Evolutionary conservation across 1,284 basidiomycete species (phyloP).

Genomic region (Sanghuangporus baumii): DNA sequence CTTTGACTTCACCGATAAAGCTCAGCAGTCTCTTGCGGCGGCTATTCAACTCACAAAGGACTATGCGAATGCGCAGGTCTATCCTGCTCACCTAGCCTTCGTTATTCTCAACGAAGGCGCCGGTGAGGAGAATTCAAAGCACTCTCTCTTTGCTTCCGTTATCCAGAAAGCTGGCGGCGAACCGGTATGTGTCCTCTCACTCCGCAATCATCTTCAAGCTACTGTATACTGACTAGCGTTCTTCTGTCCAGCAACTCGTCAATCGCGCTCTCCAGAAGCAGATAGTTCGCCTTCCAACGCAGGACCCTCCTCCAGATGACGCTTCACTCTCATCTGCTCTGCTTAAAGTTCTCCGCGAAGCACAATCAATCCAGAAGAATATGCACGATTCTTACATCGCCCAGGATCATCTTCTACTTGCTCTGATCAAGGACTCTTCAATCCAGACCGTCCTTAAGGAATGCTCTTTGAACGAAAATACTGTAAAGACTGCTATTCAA

Average conservation of each 20-base stretch:
- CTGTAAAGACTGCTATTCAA: slow-evolving; percentile 76
- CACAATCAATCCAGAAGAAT: slow-evolving; percentile 76
- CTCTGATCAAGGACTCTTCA: slow-evolving; percentile 68
- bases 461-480: slow-evolving; percentile 62
- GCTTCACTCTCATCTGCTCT: slow-evolving; percentile 57
- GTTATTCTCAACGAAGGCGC: slow-evolving; percentile 63
- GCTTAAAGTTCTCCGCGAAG: slow-evolving; percentile 72
- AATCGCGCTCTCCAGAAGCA: slow-evolving; percentile 62
- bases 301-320: slow-evolving; percentile 83
- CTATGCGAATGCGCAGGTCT: slow-evolving; percentile 74
- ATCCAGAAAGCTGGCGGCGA: slow-evolving; percentile 77
- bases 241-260: slow-evolving; percentile 39
- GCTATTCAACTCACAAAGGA: slow-evolving; percentile 81
- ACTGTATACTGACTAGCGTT: background rate
- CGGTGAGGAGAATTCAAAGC: slow-evolving; percentile 30
- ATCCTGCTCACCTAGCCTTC: slow-evolving; percentile 74
- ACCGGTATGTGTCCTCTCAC: slow-evolving; percentile 40
- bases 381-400: slow-evolving; percentile 94
- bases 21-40: slow-evolving; percentile 57
- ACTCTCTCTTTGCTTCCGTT: slow-evolving; percentile 68
- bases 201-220: background rate
- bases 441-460: slow-evolving; percentile 71
- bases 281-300: slow-evolving; percentile 74
- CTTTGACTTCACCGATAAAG: slow-evolving; percentile 79
- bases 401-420: slow-evolving; percentile 74